phyloP scores from a whole-genome alignment of 495 filamentous ascomycete genomes.

The Corynascus novoguineensis region DNA sequence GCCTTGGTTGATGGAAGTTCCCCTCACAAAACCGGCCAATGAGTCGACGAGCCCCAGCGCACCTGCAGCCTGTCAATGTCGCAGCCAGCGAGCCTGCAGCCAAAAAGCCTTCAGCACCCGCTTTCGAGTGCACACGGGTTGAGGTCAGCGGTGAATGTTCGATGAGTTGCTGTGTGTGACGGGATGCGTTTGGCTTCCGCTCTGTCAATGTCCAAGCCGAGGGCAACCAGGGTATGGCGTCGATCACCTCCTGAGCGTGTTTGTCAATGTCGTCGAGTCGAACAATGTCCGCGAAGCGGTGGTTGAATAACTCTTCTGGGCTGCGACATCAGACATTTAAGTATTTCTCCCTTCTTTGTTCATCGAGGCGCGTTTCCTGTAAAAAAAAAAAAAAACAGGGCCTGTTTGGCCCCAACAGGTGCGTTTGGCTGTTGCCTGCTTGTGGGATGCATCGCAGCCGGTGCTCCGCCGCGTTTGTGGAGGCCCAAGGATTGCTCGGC shows the following conservation, averaged over 20 bases:
- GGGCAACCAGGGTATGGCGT: neutral
- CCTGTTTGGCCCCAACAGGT: neutral
- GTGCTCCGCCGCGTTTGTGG: slow-evolving; percentile 9
- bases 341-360: neutral
- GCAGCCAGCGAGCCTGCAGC: neutral
- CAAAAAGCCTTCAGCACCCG: neutral
- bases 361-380: too few relatives aligned
- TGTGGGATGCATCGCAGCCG: slow-evolving; percentile 6
- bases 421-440: slow-evolving; percentile 15
- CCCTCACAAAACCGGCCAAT: neutral
- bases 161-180: neutral
- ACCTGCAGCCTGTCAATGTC: neutral
- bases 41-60: neutral
- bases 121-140: neutral
- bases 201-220: neutral
- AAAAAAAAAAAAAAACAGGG: neutral
- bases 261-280: neutral
- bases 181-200: neutral
- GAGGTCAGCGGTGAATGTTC: neutral
- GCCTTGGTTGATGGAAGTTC: neutral
- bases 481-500: neutral
- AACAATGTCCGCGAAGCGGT: neutral
- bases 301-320: neutral
- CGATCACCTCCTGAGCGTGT: neutral
- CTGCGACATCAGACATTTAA: slow-evolving; percentile 5